Percentiles rank a stretch among this genome's conserved stretches.
phyloP scores from a whole-genome alignment of 176 grass and related monocot genomes.

The Poa pratensis region DNA sequence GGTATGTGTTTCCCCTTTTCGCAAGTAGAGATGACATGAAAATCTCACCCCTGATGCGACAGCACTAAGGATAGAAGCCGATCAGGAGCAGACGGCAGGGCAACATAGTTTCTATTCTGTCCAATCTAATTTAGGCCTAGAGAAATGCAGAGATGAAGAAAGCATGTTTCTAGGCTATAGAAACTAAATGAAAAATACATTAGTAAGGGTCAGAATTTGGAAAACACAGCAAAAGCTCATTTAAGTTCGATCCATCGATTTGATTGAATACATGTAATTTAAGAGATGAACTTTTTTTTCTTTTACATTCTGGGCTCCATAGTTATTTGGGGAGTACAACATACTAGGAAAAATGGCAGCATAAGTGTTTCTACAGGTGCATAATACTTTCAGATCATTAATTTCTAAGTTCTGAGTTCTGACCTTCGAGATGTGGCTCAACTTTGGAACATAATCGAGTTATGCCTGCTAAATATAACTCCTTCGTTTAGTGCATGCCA shows the following conservation, averaged over 20 bases:
- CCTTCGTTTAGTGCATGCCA: not conserved
- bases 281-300: not conserved
- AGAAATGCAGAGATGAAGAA: not conserved
- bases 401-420: not conserved
- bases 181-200: not conserved
- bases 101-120: not conserved
- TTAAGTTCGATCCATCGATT: not conserved
- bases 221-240: not conserved
- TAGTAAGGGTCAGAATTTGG: not conserved
- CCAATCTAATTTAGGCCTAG: not conserved
- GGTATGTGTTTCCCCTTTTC: too few relatives aligned
- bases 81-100: too few relatives aligned
- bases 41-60: too few relatives aligned
- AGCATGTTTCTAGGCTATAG: not conserved
- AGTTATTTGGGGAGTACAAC: not conserved
- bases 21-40: too few relatives aligned
- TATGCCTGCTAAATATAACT: not conserved
- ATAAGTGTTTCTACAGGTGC: not conserved
- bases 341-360: not conserved
- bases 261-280: not conserved
- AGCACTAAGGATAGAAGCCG: too few relatives aligned
- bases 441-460: not conserved
- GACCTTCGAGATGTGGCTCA: not conserved
- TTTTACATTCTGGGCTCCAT: not conserved
- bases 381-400: not conserved